These are phyloP conservation scores for Chaetomium strumarium DNA, from an alignment of 2,329 filamentous ascomycete genomes.

Conservation along the genomic window DNA sequence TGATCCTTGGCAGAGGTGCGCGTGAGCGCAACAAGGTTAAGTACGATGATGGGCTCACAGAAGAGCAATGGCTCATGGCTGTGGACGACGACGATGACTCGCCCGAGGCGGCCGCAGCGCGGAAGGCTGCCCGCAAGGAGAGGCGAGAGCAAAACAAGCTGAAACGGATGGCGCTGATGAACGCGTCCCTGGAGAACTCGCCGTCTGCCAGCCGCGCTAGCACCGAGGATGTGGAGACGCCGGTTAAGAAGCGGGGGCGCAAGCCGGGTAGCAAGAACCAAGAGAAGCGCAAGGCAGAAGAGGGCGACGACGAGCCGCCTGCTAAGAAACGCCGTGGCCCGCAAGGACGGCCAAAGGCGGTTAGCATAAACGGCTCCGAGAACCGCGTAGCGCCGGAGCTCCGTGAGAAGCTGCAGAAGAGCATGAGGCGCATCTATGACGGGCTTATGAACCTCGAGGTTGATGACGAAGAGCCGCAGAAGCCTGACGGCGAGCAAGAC, in stretches of 20 bases:
- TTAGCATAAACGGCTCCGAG: slow-evolving; percentile 33
- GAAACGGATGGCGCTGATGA: slow-evolving; percentile 42
- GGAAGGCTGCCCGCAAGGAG: slow-evolving; percentile 80
- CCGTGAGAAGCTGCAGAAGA: slow-evolving; percentile 71
- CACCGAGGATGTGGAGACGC: slow-evolving; percentile 71
- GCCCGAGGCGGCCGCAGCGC: slow-evolving; percentile 84
- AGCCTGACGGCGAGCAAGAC: slow-evolving; percentile 38
- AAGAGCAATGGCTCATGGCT: slow-evolving; percentile 98
- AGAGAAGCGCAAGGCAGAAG: slow-evolving; percentile 84
- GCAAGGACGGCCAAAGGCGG: slow-evolving; percentile 62
- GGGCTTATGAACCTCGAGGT: slow-evolving; percentile 79
- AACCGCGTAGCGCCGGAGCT: slow-evolving; percentile 63
- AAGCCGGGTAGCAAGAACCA: slow-evolving; percentile 63
- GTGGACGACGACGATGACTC: slow-evolving; percentile 95
- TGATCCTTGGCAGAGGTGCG: slow-evolving; percentile 75
- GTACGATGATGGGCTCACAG: slow-evolving; percentile 95
- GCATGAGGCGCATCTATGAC: slow-evolving; percentile 72
- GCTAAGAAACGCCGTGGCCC: slow-evolving; percentile 72
- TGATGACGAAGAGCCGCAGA: slow-evolving; percentile 57
- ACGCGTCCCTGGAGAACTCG: slow-evolving; percentile 54
- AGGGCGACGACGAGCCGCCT: slow-evolving; percentile 70
- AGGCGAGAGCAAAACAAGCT: slow-evolving; percentile 72
- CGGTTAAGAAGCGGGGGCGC: slow-evolving; percentile 76
- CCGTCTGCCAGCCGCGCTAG: slow-evolving; percentile 74
- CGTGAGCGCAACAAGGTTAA: slow-evolving; percentile 90